Base-by-base conservation (phyloP, 805 yeast genomes). In the Ogataea henricii region DNA sequence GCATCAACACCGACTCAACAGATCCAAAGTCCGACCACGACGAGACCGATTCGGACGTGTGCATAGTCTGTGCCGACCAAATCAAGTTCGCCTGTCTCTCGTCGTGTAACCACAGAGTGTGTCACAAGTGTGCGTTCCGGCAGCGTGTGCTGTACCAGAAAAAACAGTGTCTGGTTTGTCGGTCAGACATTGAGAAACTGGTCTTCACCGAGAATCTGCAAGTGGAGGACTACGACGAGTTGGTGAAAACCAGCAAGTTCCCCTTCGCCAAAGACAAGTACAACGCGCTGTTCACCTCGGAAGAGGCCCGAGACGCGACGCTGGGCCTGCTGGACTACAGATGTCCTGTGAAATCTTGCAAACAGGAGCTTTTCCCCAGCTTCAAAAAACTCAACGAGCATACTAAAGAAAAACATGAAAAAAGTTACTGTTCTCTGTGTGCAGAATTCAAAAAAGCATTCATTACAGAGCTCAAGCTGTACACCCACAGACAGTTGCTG, bases 31-130 rank as follows among this genome's bases (percentile, higher is more conserved):
- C 25, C 13, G 45, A 36, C n/a, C n/a, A n/a, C 7, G 9, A n/a
- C 5, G 44, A 32, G 13, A 40, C 46, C 12, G 43, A 34, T 5
- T 37, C 38, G 4, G 53, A 47, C 10, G 60, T 68, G 26, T 91
- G 97, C 74, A 68, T 90, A 18, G 87, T 94, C 48, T 94, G 99
- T 70, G 94, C 97, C 0, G 85, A 87, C 39, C 70, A 71, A 25
- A 73, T 89, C 22, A 55, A 57, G n/a, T 78, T 74, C 56, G 81
- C 83, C 2, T 89, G 96, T 0, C 60, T 87, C 8, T 78, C 94
- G 1, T 87, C 89, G 0, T 94, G 99, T 67, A 82, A 84, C 58
- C 98, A 94, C 63, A 77, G 73, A 27, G 82, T 90, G 0, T 94
- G 99, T 66, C 88, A 89, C 61, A 69, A 65, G 38, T 94, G 99